Percentiles rank a stretch among this genome's conserved stretches.
These are phyloP conservation scores for Meira nashicola DNA, from an alignment of 1,284 basidiomycete species.

Conservation along the genomic window DNA sequence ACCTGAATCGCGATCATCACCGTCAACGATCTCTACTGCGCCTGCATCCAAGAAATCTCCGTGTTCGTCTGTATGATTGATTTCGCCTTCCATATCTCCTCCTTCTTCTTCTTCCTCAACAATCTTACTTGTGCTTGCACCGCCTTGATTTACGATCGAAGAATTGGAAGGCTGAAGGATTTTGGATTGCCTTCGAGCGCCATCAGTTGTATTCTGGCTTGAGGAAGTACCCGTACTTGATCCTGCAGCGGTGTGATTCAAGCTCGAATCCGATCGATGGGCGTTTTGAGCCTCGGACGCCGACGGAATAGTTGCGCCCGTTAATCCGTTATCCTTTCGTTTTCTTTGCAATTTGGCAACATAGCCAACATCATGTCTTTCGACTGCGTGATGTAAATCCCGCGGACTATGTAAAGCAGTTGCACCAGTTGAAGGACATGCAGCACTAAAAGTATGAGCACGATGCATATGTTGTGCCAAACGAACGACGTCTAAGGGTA, in stretches of 20 bases:
- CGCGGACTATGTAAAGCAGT: conserved; percentile 34
- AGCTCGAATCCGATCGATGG: too few relatives aligned
- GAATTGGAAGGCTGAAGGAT: too few relatives aligned
- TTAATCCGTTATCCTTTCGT: background rate
- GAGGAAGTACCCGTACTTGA: too few relatives aligned
- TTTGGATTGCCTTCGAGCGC: background rate
- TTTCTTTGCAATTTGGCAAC: conserved; percentile 13
- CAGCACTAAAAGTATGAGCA: conserved; percentile 32
- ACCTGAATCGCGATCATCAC: conserved; percentile 15
- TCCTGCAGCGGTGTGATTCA: too few relatives aligned
- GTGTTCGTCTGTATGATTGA: conserved; percentile 11
- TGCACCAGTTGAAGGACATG: conserved; percentile 29
- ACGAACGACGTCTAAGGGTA: conserved; percentile 27
- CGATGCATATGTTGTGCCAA: conserved; percentile 35
- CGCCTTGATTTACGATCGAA: background rate
- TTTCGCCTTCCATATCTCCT: conserved; percentile 10
- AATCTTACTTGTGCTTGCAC: conserved; percentile 4
- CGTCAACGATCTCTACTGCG: conserved; percentile 18
- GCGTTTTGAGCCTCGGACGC: too few relatives aligned
- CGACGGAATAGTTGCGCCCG: background rate
- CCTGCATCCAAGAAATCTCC: conserved; percentile 15
- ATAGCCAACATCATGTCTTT: conserved; percentile 33
- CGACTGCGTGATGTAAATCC: conserved; percentile 39
- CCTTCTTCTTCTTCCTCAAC: conserved; percentile 21
- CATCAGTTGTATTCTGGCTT: background rate